Evolutionary conservation across 805 yeast genomes (phyloP).

Genomic region (Candida dajiaensis): DNA sequence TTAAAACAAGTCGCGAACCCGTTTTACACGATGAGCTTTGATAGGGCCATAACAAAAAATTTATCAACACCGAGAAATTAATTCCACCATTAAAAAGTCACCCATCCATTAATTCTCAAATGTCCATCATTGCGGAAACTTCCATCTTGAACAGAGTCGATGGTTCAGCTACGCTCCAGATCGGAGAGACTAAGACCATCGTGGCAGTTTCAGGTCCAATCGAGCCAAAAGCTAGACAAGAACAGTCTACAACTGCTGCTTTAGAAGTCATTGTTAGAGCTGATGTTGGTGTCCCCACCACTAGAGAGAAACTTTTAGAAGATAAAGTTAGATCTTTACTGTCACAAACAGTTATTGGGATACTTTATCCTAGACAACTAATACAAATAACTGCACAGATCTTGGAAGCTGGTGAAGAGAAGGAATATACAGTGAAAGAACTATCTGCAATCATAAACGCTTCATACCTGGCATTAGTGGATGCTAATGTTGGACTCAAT

Average conservation of each 20-base stretch:
- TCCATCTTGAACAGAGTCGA: conserved; percentile 53
- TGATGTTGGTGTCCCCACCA: conserved; percentile 62
- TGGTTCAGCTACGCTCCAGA: conserved; percentile 64
- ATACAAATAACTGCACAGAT: conserved; percentile 66
- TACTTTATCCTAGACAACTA: conserved; percentile 72
- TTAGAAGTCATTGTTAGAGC: conserved; percentile 79
- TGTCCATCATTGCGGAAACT: conserved; percentile 11
- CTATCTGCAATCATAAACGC: conserved; percentile 48
- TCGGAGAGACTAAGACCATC: conserved; percentile 52
- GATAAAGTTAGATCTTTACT: conserved; percentile 61
- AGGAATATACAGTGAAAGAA: conserved; percentile 23
- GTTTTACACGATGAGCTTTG: too few species aligned
- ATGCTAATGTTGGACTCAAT: conserved; percentile 69
- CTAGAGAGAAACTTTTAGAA: conserved; percentile 73
- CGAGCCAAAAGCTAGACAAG: conserved; percentile 79
- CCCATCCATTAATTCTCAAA: too few species aligned
- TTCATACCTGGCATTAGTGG: conserved; percentile 65
- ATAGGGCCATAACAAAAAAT: too few species aligned
- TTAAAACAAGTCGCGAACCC: too few species aligned
- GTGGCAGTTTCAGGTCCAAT: conserved; percentile 88
- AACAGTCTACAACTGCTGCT: conserved; percentile 70
- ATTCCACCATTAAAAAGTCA: too few species aligned
- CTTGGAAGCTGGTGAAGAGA: conserved; percentile 45
- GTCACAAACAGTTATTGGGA: conserved; percentile 51
- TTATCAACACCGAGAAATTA: too few species aligned